Base-by-base conservation (phyloP, 2,329 filamentous ascomycete genomes). In the Tolypocladium pustulatum region DNA sequence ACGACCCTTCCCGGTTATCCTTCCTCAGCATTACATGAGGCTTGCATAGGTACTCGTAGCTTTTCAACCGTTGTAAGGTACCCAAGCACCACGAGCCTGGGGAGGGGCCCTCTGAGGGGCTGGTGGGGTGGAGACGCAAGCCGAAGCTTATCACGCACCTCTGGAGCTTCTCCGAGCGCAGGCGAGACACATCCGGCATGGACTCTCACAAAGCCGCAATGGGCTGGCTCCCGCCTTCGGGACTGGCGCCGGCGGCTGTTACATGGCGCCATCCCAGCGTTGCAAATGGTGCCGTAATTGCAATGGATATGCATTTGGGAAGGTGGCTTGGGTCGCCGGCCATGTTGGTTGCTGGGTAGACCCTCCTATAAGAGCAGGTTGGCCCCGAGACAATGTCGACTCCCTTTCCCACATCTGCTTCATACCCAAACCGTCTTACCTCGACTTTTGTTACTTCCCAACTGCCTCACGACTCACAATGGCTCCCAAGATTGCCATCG, bases 401-500 rank as follows among this genome's bases (percentile, higher is more conserved):
- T 34, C 4, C 20, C 17, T 22, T 2, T n/a, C 9, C 9, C 30
- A 32, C 49, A 52, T 52, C n/a, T n/a, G n/a, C n/a, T n/a, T n/a
- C n/a, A n/a, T n/a, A n/a, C n/a, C 10, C 17, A 10, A 32, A 34
- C 30, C 13, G n/a, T 52, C 27, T 20, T 8, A 8, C n/a, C 30
- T 13, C 20, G 9, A 52, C 20, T 20, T 34, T 5, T 52, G 9
- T 4, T 7, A 20, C 49, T 20, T 34, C 22, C 4, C 17, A 30
- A 20, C 34, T 32, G 49, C 30, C 46, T n/a, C 30, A 34, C 30
- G 9, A n/a, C 17, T 52, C 20, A 52, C 68, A 69, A 95, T 96
- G 91, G 90, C 89, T 78, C 89, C 90, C 75, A 95, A 90, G 81
- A 84, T 96, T 72, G 91, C 91, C 68, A 94, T 96, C 76, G 85